Base-by-base conservation (phyloP, 78 protist genomes). In the Dictyostelium brefeldianum region DNA sequence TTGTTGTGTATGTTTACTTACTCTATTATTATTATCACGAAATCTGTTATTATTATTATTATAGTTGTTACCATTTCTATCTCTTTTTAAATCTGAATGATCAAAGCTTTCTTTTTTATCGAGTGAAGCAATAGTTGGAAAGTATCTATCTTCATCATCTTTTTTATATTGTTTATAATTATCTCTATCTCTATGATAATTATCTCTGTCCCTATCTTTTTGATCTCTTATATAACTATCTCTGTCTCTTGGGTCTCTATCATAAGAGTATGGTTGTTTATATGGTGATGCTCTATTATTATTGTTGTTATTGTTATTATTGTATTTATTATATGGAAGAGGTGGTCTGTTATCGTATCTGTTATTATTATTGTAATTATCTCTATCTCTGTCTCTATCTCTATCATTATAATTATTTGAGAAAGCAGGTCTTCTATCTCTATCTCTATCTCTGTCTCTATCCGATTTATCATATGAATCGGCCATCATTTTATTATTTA, bases 41-140 rank as follows among this genome's bases (percentile, higher is more conserved):
- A 36, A 36, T 36, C 43, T 36, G 2, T 36, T 36, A 56, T 56
- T 56, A 17, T 56, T 0, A 56, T 56, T 56, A 56, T 57, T 20
- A 57, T 22, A 22, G 11, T 57, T 57, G 11, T 57, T n/a, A 62
- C 70, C 70, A 59, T 15, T 25, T 62, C 70, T 62, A 62, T 62
- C 70, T 25, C 70, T 62, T 62, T 62, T 62, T 62, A 62, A 62
- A 62, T 62, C 70, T 36, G 43, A 36, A 36, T 36, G 43, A 36
- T 2, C 43, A 36, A 36, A 36, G 2, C 43, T 36, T 3, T 36
- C 43, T 36, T 2, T 36, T 36, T 36, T 36, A 36, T 36, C 43
- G 43, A 36, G 43, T 36, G 43, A 36, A 36, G 43, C 43, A 36
- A 36, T 36, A 1, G 43, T 36, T 36, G 43, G 43, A 36, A 36